Conservation (phyloP, 2,329 filamentous ascomycete genomes). For the Talaromyces sp. region DNA sequence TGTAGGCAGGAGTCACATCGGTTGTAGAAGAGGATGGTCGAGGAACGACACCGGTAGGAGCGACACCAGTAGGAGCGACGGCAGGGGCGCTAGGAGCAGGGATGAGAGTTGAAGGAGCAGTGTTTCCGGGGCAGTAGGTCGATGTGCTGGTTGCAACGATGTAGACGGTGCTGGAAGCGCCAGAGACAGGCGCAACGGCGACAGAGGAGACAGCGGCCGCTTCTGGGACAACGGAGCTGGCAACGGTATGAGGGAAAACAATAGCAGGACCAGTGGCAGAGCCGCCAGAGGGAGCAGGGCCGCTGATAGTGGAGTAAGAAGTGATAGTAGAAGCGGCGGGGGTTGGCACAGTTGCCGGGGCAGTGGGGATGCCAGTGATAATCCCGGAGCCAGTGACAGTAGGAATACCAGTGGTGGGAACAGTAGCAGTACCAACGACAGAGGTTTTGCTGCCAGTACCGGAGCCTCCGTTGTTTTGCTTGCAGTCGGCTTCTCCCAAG, state of each 20-base stretch:
- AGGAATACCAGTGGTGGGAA: background rate
- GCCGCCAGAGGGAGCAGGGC: background rate
- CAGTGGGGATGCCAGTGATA: background rate
- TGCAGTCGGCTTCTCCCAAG: conserved; percentile 27
- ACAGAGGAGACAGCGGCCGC: background rate
- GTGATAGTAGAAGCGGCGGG: background rate
- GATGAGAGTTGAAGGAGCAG: conserved; percentile 14
- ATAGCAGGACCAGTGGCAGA: background rate
- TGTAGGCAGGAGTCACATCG: conserved; percentile 20
- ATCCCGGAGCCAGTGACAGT: background rate
- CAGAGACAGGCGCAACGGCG: background rate
- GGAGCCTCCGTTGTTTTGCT: conserved; percentile 13
- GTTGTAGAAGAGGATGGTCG: conserved; percentile 12
- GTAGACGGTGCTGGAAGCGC: conserved; percentile 13
- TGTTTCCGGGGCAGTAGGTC: conserved; percentile 17
- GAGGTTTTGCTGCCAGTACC: background rate
- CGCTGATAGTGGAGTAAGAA: background rate
- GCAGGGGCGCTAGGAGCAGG: conserved; percentile 5
- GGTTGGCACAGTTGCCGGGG: background rate
- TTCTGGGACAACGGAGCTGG: conserved; percentile 4
- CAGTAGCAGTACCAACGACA: conserved; percentile 11
- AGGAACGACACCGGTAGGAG: conserved; percentile 14
- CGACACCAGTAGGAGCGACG: conserved; percentile 14
- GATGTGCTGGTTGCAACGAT: conserved; percentile 14
- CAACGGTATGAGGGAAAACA: background rate